Conservation (phyloP, 306 rosid species). For the Prunus davidiana region DNA sequence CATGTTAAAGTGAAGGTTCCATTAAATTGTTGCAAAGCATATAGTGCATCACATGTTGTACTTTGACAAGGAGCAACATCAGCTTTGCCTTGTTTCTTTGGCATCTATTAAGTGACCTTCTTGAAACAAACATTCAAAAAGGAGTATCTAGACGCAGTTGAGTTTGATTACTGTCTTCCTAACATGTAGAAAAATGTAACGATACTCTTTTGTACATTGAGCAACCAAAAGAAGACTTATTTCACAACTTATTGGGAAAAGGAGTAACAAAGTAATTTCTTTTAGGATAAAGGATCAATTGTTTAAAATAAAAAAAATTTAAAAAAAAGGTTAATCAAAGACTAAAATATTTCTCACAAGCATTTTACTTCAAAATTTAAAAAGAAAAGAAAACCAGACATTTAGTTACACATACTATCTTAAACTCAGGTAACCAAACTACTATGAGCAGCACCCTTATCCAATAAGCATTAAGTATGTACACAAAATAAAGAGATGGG, state of each 20-base stretch:
- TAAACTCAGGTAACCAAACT: neutral
- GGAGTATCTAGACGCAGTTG: conserved; percentile 80
- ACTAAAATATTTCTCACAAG: neutral
- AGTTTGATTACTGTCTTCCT: neutral
- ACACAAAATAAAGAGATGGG: neutral
- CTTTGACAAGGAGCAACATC: conserved; percentile 45
- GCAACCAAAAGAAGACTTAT: neutral
- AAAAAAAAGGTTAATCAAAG: neutral
- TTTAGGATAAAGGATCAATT: neutral
- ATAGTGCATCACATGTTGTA: conserved; percentile 46
- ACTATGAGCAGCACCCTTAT: too few relatives aligned
- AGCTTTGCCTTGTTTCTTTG: conserved; percentile 52
- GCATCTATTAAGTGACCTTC: conserved; percentile 80
- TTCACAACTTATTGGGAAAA: neutral
- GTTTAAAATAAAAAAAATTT: neutral
- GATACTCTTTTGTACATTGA: neutral
- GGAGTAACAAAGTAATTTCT: neutral
- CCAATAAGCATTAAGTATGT: too few relatives aligned
- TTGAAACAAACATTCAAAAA: conserved; percentile 70
- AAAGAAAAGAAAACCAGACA: neutral
- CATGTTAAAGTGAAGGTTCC: neutral
- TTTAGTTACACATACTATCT: neutral
- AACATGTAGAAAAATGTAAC: neutral
- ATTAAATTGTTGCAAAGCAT: conserved; percentile 50
- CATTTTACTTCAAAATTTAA: neutral